Conservation (phyloP, 2,329 filamentous ascomycete species). For the Monilinia laxa region DNA sequence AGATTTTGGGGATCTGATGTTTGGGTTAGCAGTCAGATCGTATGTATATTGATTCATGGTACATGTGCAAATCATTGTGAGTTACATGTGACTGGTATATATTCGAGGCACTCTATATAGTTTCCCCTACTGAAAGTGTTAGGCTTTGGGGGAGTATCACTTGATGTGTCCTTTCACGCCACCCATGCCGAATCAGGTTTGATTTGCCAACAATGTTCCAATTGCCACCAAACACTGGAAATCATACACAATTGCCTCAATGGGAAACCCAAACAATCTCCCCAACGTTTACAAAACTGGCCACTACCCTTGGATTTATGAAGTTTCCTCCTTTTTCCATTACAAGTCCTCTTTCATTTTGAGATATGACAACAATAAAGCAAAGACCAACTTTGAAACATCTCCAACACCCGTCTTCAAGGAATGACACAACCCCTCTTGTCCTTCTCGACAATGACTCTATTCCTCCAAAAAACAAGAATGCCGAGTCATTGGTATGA, state of each 20-base stretch:
- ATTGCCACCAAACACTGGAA: background rate
- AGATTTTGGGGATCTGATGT: conserved; percentile 35
- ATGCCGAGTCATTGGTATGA: background rate
- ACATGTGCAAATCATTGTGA: conserved; percentile 2
- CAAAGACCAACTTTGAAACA: background rate
- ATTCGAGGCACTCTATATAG: conserved; percentile 9
- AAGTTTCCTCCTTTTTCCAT: background rate
- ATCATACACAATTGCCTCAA: background rate
- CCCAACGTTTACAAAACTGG: background rate
- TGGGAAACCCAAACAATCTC: background rate
- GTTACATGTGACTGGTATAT: background rate
- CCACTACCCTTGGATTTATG: background rate
- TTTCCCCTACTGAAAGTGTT: background rate
- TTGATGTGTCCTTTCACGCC: background rate
- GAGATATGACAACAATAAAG: background rate
- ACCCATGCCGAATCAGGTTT: background rate
- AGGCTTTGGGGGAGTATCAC: background rate
- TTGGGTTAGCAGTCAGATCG: conserved; percentile 25
- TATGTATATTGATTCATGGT: background rate
- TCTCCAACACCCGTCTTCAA: background rate
- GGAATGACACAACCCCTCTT: background rate
- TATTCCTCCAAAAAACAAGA: background rate
- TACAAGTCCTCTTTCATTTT: background rate
- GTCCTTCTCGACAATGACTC: background rate
- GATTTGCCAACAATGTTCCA: background rate